Percentiles rank a stretch among this genome's conserved stretches.
Evolutionary conservation across 495 filamentous ascomycete species (phyloP).

Genomic region (Trichoderma erinaceum): DNA sequence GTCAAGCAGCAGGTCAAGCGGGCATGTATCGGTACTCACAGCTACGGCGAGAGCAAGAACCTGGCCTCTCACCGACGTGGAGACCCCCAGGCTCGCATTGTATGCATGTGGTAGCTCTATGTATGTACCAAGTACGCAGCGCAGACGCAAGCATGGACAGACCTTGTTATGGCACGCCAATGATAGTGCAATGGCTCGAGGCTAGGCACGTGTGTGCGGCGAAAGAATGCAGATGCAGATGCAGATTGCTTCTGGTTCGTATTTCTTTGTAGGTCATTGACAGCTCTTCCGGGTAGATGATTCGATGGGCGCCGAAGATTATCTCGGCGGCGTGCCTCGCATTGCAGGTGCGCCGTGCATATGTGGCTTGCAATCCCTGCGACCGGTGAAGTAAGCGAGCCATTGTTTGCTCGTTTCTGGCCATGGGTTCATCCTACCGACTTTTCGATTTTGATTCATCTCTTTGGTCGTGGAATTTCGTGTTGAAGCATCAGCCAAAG

Average conservation of each 20-base stretch:
- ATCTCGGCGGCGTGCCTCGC: background rate
- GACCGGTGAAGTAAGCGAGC: slow-evolving; percentile 8
- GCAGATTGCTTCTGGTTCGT: background rate
- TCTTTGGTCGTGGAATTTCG: background rate
- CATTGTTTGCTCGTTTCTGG: background rate
- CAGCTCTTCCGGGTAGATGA: background rate
- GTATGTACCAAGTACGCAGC: background rate
- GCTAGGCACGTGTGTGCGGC: slow-evolving; percentile 5
- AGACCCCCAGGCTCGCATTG: background rate
- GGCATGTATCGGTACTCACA: background rate
- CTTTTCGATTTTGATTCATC: background rate
- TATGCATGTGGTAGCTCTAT: background rate
- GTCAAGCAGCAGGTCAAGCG: background rate
- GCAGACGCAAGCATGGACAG: background rate
- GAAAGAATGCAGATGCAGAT: slow-evolving; percentile 12
- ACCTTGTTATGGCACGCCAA: background rate
- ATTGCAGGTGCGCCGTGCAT: background rate
- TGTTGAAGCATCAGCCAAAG: background rate
- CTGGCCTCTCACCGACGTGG: slow-evolving; percentile 1
- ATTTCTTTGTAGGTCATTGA: background rate
- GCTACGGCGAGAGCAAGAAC: background rate
- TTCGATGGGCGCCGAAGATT: background rate
- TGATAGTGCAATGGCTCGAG: background rate
- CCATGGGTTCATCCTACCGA: background rate
- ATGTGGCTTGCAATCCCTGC: background rate